These are phyloP conservation scores for Annulohypoxylon stygium DNA, from an alignment of 495 filamentous ascomycete genomes.

Conservation along the genomic window DNA sequence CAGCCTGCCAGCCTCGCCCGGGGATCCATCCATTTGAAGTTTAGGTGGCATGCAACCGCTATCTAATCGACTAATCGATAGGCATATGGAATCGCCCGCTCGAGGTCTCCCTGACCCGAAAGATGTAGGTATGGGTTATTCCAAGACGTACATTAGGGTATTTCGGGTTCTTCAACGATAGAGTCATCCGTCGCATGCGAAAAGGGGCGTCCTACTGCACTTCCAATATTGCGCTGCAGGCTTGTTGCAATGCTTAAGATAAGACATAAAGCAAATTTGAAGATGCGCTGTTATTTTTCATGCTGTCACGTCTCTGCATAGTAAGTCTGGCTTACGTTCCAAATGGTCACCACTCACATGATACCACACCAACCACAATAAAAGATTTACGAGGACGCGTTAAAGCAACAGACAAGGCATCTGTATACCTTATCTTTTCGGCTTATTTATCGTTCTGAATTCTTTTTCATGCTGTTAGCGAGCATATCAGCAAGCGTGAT, in stretches of 20 bases:
- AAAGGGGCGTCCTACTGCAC: slow-evolving; percentile 18
- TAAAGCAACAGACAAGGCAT: background rate
- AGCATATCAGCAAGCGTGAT: background rate
- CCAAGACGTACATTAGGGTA: background rate
- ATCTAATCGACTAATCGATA: slow-evolving; percentile 27
- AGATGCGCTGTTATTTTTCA: background rate
- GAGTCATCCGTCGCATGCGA: background rate
- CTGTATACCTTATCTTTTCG: background rate
- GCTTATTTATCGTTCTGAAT: background rate
- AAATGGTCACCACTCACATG: background rate
- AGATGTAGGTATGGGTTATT: background rate
- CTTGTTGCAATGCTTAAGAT: slow-evolving; percentile 4
- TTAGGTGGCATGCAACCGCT: slow-evolving; percentile 18
- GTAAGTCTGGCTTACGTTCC: slow-evolving; percentile 4
- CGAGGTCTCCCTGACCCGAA: background rate
- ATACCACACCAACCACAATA: background rate
- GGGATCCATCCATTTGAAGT: slow-evolving; percentile 19
- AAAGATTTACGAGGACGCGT: background rate
- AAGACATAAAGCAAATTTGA: slow-evolving; percentile 9
- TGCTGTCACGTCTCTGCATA: slow-evolving; percentile 21
- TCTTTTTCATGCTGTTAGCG: background rate
- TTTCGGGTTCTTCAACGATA: background rate
- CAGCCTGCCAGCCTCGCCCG: slow-evolving; percentile 26
- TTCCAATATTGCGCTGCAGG: background rate
- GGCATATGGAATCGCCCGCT: no score